Base-by-base conservation (phyloP, 495 filamentous ascomycete genomes). In the Darksidea phi region DNA sequence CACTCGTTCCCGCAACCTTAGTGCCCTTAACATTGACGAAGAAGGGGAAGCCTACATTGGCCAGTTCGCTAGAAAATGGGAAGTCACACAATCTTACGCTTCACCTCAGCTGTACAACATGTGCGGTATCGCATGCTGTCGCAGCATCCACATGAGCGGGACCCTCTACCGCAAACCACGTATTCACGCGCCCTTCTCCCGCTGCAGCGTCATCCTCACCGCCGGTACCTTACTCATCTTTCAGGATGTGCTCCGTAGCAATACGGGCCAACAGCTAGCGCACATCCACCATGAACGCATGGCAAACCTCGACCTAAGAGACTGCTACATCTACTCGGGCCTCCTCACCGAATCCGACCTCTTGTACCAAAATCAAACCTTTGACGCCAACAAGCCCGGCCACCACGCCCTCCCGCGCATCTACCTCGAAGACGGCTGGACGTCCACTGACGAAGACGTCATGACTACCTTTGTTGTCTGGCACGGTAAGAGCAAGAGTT, bases 291-390 rank as follows among this genome's bases (percentile, higher is more conserved):
- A 88, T 46, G 82, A 84, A 63, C 78, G 80, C 8, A 78, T 86
- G 54, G 70, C 79, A 10, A 75, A 77, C 1, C 76, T 89, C 47
- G 80, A 86, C 49, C 79, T 90, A 1, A 77, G 76, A 23, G 83
- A 88, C 55, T 89, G 86, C 71, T 90, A 89, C 67, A 79, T 90
- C 54, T 90, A 90, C 71, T 84, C 81, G 12, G 87, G 87, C 0
- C 73, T 89, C 0, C 65, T 87, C 17, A 86, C 86, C 0, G 85
- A 87, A 60, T 78, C 76, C 15, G 87, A 90, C 51, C 73, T 89
- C 21, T 73, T 90, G 1, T 88, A 89, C 64, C 76, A 82, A 48
- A 87, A 88, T 50, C 80, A 82, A 54, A 88, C 86, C 1, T 88
- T 88, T 55, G 87, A 88, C 69, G 80, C 79, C 56, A 87, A 86